These are phyloP conservation scores for Tilletia caries DNA, from an alignment of 1,284 basidiomycete species.

Conservation along the genomic window DNA sequence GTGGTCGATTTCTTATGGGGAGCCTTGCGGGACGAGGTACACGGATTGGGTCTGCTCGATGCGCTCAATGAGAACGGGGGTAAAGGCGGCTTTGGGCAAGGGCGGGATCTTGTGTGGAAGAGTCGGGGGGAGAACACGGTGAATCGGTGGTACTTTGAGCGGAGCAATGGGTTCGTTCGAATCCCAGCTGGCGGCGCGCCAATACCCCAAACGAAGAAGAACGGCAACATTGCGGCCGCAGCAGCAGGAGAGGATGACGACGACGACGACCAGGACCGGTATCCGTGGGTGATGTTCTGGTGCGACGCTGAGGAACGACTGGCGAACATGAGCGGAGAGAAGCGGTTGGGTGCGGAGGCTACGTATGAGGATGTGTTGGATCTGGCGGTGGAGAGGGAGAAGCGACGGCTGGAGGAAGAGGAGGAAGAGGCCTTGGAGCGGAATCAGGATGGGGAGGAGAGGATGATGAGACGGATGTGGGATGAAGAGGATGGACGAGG, in stretches of 20 bases:
- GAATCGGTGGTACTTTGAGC: conserved; percentile 99
- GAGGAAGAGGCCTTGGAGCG: conserved; percentile 14
- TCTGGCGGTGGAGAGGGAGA: conserved; percentile 6
- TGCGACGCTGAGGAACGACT: conserved; percentile 84
- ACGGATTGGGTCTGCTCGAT: conserved; percentile 86
- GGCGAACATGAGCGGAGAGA: conserved; percentile 38
- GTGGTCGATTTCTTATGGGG: conserved; percentile 99
- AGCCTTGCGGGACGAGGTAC: conserved; percentile 94
- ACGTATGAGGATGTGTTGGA: conserved; percentile 20
- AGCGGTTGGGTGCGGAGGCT: conserved; percentile 26
- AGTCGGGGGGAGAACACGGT: conserved; percentile 87
- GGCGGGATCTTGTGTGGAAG: conserved; percentile 94
- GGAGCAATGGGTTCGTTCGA: conserved; percentile 82
- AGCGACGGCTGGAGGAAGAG: conserved; percentile 11
- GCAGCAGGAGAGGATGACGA: background rate
- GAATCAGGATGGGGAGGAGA: background rate
- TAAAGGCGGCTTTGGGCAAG: conserved; percentile 76
- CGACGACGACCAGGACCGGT: conserved; percentile 48
- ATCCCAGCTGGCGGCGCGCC: conserved; percentile 56
- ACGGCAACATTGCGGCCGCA: background rate
- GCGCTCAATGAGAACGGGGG: conserved; percentile 90
- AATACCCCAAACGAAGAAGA: conserved; percentile 16
- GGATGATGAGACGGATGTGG: conserved; percentile 2
- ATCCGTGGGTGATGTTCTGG: conserved; percentile 92
- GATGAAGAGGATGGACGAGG: background rate